Conservation (phyloP, 2,329 filamentous ascomycete species). For the Colletotrichum lentis region DNA sequence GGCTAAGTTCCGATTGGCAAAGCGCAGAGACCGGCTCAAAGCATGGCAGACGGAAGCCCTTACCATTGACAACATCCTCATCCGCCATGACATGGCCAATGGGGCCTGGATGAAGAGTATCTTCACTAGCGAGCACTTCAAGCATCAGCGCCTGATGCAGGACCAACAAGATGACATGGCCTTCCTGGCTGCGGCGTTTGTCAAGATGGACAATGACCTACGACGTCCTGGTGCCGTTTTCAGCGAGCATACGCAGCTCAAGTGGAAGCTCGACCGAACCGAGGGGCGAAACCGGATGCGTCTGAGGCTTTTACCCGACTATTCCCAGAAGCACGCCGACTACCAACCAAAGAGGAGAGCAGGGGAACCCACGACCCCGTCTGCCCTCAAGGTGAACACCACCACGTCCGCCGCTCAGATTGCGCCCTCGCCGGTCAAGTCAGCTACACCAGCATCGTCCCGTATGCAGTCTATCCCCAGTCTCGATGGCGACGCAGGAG, state of each 20-base stretch:
- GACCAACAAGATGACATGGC: conserved; percentile 91
- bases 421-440: conserved; percentile 39
- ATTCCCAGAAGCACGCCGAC: conserved; percentile 70
- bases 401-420: conserved; percentile 27
- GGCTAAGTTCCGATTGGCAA: conserved; percentile 72
- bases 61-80: conserved; percentile 73
- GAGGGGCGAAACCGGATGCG: conserved; percentile 97
- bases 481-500: conserved; percentile 30
- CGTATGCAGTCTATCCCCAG: conserved; percentile 39
- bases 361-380: conserved; percentile 31
- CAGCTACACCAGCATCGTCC: conserved; percentile 40
- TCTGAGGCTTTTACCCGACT: conserved; percentile 83
- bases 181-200: conserved; percentile 78
- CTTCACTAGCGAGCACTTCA: conserved; percentile 88
- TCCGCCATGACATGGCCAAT: conserved; percentile 86
- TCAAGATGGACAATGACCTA: conserved; percentile 80
- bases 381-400: conserved; percentile 39
- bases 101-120: conserved; percentile 96
- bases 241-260: conserved; percentile 68
- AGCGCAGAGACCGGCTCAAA: conserved; percentile 82
- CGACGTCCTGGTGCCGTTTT: conserved; percentile 83
- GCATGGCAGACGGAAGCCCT: conserved; percentile 78
- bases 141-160: conserved; percentile 86
- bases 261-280: conserved; percentile 94
- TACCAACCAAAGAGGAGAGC: conserved; percentile 84